Evolutionary conservation across 2,329 filamentous ascomycete genomes (phyloP).

Genomic region (Fusarium succisae): DNA sequence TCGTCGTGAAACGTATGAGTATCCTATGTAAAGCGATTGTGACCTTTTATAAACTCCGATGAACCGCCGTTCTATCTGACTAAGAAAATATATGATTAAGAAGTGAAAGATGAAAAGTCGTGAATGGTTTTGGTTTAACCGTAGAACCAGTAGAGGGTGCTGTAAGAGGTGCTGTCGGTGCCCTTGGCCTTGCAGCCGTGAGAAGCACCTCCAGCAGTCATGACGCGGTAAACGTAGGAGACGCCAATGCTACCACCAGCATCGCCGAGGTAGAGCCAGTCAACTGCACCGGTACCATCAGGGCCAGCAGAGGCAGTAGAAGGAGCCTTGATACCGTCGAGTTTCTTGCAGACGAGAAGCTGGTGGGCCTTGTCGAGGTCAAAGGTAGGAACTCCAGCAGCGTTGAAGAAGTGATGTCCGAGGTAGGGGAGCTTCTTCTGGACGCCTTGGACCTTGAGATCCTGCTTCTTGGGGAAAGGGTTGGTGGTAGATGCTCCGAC

Average conservation of each 20-base stretch:
- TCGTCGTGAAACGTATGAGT: slow-evolving; percentile 31
- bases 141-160: slow-evolving; percentile 69
- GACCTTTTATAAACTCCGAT: slow-evolving; percentile 37
- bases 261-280: slow-evolving; percentile 62
- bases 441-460: slow-evolving; percentile 51
- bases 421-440: slow-evolving; percentile 53
- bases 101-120: slow-evolving; percentile 9
- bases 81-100: slow-evolving; percentile 26
- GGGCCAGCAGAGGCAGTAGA: slow-evolving; percentile 55
- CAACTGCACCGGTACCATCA: slow-evolving; percentile 61
- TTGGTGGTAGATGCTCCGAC: slow-evolving; percentile 54
- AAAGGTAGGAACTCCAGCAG: slow-evolving; percentile 65
- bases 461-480: slow-evolving; percentile 55
- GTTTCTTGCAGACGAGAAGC: slow-evolving; percentile 59
- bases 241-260: slow-evolving; percentile 52
- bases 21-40: slow-evolving; percentile 33
- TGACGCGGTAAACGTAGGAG: slow-evolving; percentile 62
- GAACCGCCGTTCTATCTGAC: slow-evolving; percentile 29
- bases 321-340: slow-evolving; percentile 62
- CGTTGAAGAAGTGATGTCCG: slow-evolving; percentile 75
- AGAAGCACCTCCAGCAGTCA: slow-evolving; percentile 61
- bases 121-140: slow-evolving; percentile 39
- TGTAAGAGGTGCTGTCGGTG: slow-evolving; percentile 62
- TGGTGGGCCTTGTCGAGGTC: slow-evolving; percentile 55
- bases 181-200: slow-evolving; percentile 56